A percentile compares a stretch with the other conserved stretches of the same genome.
Evolutionary conservation across 345 rosid genomes (phyloP).

Genomic region (Eucalyptus rudis): DNA sequence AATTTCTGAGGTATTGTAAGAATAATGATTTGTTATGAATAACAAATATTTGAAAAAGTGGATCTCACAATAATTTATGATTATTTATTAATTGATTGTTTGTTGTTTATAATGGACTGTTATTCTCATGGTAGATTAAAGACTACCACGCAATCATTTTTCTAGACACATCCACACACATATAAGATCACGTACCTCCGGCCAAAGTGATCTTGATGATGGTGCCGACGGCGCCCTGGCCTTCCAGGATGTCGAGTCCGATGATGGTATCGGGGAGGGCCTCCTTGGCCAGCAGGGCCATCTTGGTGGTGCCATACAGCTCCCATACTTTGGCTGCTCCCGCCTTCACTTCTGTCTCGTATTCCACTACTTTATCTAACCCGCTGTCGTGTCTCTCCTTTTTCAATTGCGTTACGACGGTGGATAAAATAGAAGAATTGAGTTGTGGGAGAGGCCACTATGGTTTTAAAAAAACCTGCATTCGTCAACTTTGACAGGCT

Average conservation of each 20-base stretch:
- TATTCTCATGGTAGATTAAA: fast-evolving
- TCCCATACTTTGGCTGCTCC: conserved; percentile 2
- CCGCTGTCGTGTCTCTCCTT: no score
- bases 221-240: conserved; percentile 6
- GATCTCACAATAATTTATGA: fast-evolving
- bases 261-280: background rate
- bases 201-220: background rate
- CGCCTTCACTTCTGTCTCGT: background rate
- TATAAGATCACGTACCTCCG: background rate
- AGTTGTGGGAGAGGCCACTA: no score
- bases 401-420: no score
- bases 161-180: no score
- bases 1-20: fast-evolving
- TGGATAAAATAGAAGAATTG: no score
- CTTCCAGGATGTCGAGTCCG: background rate
- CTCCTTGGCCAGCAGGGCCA: background rate
- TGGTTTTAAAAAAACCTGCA: no score
- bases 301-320: background rate
- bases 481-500: no score
- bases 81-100: no score
- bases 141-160: fast-evolving
- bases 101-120: fast-evolving
- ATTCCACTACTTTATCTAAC: no score
- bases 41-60: fast-evolving
- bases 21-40: fast-evolving